Percentiles rank a stretch among this genome's conserved stretches.
These are phyloP conservation scores for Talaromyces sp. DNA, from an alignment of 2,329 filamentous ascomycete genomes.

Conservation along the genomic window DNA sequence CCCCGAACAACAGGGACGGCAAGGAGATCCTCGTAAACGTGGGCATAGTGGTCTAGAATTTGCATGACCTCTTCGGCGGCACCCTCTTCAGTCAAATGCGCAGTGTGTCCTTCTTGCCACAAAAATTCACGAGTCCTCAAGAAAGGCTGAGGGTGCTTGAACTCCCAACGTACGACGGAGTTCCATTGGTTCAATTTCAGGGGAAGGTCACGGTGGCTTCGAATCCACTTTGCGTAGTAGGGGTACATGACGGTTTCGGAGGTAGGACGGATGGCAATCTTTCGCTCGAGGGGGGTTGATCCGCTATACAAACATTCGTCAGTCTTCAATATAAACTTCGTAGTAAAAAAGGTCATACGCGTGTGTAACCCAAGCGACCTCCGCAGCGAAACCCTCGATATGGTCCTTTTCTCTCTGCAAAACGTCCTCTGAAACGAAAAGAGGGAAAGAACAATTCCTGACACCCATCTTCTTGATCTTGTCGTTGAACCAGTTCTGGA, in stretches of 20 bases:
- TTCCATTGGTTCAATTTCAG: conserved; percentile 98
- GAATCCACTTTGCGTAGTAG: conserved; percentile 96
- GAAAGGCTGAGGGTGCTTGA: conserved; percentile 85
- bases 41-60: conserved; percentile 90
- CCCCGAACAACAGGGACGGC: conserved; percentile 94
- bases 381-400: conserved; percentile 94
- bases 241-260: conserved; percentile 87
- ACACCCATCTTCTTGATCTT: conserved; percentile 89
- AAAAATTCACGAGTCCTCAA: conserved; percentile 91
- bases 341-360: conserved; percentile 34
- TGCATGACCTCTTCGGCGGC: conserved; percentile 84
- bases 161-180: conserved; percentile 92
- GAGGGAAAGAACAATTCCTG: conserved; percentile 92
- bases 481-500: conserved; percentile 57
- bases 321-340: conserved; percentile 23
- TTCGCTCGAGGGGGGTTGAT: conserved; percentile 85
- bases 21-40: conserved; percentile 88
- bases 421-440: conserved; percentile 91
- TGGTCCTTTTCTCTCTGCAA: conserved; percentile 87
- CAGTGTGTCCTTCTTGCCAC: conserved; percentile 96
- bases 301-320: conserved; percentile 56
- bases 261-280: conserved; percentile 67
- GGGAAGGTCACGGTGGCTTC: conserved; percentile 90
- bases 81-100: conserved; percentile 78
- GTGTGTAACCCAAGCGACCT: conserved; percentile 54